These are phyloP conservation scores for Geotrichum phurueaensis DNA, from an alignment of 1,139 yeast genomes.

Conservation along the genomic window DNA sequence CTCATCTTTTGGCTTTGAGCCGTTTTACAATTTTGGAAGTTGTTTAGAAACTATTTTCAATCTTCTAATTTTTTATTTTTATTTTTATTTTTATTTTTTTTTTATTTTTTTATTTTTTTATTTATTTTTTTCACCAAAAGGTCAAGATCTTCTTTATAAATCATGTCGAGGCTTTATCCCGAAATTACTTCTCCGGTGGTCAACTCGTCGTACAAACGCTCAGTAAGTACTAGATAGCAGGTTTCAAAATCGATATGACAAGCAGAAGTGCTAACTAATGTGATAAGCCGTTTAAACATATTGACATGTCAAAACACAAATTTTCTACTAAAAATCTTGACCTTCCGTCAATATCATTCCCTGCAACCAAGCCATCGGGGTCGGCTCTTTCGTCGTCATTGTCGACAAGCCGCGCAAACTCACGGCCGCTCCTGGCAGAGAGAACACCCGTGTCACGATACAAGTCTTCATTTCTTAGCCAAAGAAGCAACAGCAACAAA, in stretches of 20 bases:
- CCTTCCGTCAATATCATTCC: conserved; percentile 12
- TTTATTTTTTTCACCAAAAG: neutral
- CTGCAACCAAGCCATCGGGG: neutral
- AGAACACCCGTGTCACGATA: neutral
- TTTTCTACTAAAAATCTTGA: conserved; percentile 9
- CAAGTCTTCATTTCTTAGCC: neutral
- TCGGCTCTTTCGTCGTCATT: neutral
- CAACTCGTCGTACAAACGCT: conserved; percentile 11
- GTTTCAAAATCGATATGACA: neutral
- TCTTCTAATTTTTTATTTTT: neutral
- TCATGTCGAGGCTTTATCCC: conserved; percentile 7
- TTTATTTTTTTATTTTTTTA: neutral
- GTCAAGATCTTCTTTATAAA: neutral
- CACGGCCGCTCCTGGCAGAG: neutral
- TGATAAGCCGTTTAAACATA: conserved; percentile 15
- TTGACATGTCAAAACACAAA: conserved; percentile 5
- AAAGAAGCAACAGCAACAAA: neutral
- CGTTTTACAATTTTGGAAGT: no score
- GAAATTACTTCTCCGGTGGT: conserved; percentile 2
- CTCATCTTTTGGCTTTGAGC: neutral
- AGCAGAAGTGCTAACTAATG: neutral
- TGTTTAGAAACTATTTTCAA: no score
- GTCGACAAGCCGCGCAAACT: neutral
- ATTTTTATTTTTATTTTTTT: neutral
- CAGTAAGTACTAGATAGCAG: conserved; percentile 1